Percentiles rank a stretch among this genome's conserved stretches.
Evolutionary conservation across 106 monocot genomes (phyloP).

Genomic region (Dioscorea alata): DNA sequence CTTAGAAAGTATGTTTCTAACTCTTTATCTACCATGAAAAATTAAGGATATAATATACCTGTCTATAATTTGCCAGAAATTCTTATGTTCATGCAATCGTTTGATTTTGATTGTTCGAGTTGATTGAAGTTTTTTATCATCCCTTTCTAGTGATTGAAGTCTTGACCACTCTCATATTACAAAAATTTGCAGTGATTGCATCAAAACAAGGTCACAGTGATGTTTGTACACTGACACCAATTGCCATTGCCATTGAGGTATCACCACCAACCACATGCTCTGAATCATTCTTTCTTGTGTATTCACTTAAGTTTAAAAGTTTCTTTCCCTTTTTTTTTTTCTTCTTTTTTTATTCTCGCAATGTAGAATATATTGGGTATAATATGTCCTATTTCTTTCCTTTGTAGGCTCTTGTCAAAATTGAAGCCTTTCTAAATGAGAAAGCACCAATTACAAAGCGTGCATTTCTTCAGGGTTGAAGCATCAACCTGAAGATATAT

Average conservation of each 20-base stretch:
- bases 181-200: constrained; percentile 49
- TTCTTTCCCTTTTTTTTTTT: not conserved
- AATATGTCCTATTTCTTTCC: not conserved
- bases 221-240: constrained; percentile 58
- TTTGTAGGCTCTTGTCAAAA: constrained; percentile 25
- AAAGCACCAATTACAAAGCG: not conserved
- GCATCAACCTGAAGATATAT: not conserved
- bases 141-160: too few relatives aligned
- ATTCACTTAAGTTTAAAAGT: not conserved
- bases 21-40: too few relatives aligned
- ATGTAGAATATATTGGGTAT: not conserved
- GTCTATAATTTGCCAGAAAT: too few relatives aligned
- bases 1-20: constrained; percentile 36
- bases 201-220: constrained; percentile 60
- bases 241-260: constrained; percentile 76
- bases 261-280: not conserved
- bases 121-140: too few relatives aligned
- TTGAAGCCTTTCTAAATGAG: constrained; percentile 25
- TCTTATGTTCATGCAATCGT: too few relatives aligned
- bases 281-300: not conserved
- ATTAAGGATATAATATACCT: too few relatives aligned
- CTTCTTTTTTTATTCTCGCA: not conserved
- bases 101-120: too few relatives aligned
- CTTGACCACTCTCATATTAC: too few relatives aligned
- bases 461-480: not conserved